Evolutionary conservation across 179 eudicot genomes (phyloP).

Genomic region (Pouteria campechiana): DNA sequence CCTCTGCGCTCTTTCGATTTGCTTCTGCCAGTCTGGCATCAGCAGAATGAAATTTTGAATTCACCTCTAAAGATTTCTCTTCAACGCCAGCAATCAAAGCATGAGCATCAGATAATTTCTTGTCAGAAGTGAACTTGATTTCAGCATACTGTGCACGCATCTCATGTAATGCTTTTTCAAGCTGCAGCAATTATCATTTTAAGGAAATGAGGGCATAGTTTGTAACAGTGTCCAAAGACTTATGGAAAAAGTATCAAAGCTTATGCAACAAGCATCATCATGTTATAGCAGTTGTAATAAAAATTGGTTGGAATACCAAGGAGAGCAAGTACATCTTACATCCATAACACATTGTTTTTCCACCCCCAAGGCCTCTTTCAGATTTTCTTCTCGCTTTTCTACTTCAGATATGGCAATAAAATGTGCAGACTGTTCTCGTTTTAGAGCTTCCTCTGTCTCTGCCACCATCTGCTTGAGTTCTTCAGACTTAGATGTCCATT

Average conservation of each 20-base stretch:
- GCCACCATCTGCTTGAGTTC: constrained; percentile 47
- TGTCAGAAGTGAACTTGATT: constrained; percentile 40
- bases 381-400: constrained; percentile 62
- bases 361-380: constrained; percentile 49
- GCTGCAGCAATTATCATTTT: too few species aligned
- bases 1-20: constrained; percentile 47
- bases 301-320: neutral
- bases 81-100: constrained; percentile 42
- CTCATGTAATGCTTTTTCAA: constrained; percentile 68
- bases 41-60: constrained; percentile 46
- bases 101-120: constrained; percentile 41
- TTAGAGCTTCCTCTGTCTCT: constrained; percentile 55
- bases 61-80: constrained; percentile 45
- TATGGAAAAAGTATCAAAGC: too few species aligned
- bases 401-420: constrained; percentile 57
- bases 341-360: constrained; percentile 59
- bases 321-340: constrained; percentile 24
- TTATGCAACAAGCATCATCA: neutral
- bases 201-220: too few species aligned
- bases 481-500: constrained; percentile 40
- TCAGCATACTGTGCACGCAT: constrained; percentile 38
- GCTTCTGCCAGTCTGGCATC: constrained; percentile 65
- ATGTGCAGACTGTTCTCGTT: constrained; percentile 76
- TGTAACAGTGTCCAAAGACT: too few species aligned
- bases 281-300: neutral